phyloP scores from a whole-genome alignment of 805 yeast species.

The Candida caryicola region DNA sequence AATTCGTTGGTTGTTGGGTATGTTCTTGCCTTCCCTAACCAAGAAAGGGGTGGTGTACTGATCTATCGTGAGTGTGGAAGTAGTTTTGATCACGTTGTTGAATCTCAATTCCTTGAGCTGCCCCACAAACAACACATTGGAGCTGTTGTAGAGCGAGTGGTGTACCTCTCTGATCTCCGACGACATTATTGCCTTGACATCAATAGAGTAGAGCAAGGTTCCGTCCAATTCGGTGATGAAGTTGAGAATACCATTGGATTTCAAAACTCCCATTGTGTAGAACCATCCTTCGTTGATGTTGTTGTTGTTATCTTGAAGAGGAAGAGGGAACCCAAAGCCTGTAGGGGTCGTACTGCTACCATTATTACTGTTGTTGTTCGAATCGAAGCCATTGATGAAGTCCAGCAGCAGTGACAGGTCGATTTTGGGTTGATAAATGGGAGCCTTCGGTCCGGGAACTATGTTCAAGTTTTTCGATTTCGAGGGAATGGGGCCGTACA shows the following conservation, averaged over 20 bases:
- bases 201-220: conserved; percentile 53
- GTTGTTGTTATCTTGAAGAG: conserved; percentile 6
- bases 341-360: conserved; percentile 1
- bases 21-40: conserved; percentile 30
- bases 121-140: conserved; percentile 60
- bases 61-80: conserved; percentile 23
- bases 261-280: conserved; percentile 65
- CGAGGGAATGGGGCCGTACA: conserved; percentile 60
- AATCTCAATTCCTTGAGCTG: conserved; percentile 51
- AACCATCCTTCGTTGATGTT: conserved; percentile 61
- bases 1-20: conserved; percentile 39
- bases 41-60: conserved; percentile 26
- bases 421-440: conserved; percentile 22
- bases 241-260: conserved; percentile 60
- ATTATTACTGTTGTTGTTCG: neutral
- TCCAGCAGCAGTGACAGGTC: conserved; percentile 5
- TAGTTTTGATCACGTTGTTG: conserved; percentile 34
- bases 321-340: neutral
- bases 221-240: conserved; percentile 65
- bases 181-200: conserved; percentile 48
- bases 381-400: conserved; percentile 4
- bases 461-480: conserved; percentile 36
- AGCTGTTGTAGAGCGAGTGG: conserved; percentile 57
- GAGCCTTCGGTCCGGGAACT: conserved; percentile 38
- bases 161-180: conserved; percentile 66